These are phyloP conservation scores for Lotmaria passim DNA, from an alignment of 208 protist species.

Conservation along the genomic window DNA sequence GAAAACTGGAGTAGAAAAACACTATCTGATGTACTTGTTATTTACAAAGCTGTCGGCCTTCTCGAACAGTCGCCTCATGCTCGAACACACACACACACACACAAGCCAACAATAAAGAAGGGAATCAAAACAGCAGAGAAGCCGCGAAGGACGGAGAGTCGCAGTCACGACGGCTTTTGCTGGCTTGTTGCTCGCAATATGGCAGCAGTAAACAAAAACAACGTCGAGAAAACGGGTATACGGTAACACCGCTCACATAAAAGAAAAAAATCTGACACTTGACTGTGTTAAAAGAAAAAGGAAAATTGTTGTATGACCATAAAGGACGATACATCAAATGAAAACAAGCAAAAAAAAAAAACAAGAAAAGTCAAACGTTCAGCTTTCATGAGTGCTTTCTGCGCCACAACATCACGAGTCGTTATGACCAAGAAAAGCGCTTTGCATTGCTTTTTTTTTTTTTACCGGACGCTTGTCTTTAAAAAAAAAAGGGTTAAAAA, in stretches of 20 bases:
- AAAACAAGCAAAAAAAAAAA: slow-evolving; percentile 8
- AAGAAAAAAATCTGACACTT: not conserved
- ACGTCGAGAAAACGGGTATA: not conserved
- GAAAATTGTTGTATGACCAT: no score
- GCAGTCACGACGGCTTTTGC: not conserved
- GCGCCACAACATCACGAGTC: no score
- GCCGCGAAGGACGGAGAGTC: not conserved
- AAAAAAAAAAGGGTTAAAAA: no score
- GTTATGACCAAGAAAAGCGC: no score
- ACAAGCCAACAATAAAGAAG: not conserved
- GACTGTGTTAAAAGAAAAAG: no score
- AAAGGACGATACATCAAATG: not conserved
- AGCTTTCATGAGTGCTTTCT: not conserved
- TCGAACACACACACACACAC: no score
- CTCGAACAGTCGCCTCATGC: no score
- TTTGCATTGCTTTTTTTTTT: no score
- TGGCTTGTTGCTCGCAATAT: not conserved
- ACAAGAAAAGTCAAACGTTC: not conserved
- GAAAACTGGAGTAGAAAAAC: slow-evolving; percentile 5
- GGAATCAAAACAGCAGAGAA: no score
- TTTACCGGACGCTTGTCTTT: no score
- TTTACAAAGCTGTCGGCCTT: no score
- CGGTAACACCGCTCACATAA: no score
- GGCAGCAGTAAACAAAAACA: not conserved
- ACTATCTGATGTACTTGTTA: slow-evolving; percentile 5